phyloP scores from a whole-genome alignment of 2,329 filamentous ascomycete species.

The Cryphonectria japonica region DNA sequence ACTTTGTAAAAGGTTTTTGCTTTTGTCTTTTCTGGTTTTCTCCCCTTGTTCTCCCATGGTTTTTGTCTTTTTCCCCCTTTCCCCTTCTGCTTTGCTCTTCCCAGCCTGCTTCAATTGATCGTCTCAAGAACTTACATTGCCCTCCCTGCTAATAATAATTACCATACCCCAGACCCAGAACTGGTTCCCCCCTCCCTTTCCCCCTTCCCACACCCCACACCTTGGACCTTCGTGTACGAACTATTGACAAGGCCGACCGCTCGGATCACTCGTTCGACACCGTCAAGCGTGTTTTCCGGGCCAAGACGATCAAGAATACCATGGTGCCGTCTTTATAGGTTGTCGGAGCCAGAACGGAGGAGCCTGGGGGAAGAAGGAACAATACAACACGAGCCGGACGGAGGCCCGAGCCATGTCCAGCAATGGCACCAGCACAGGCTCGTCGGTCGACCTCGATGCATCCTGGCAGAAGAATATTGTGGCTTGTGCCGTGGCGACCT shows the following conservation, averaged over 20 bases:
- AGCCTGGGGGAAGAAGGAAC: conserved; percentile 1
- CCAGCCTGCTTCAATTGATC: not conserved
- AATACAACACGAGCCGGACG: conserved; percentile 6
- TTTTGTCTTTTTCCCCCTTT: not conserved
- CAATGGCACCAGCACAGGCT: conserved; percentile 20
- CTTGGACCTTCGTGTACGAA: not conserved
- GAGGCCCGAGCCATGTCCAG: conserved; percentile 22
- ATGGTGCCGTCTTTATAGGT: conserved; percentile 18
- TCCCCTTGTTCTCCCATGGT: conserved; percentile 3
- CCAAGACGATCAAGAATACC: conserved; percentile 6
- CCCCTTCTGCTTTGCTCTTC: not conserved
- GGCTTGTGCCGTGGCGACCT: conserved; percentile 25
- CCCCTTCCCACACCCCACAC: not conserved
- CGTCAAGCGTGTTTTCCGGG: conserved; percentile 3
- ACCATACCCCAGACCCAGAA: not conserved
- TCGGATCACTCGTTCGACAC: not conserved
- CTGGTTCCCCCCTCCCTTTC: not conserved
- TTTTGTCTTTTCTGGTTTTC: not conserved
- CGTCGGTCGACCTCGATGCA: conserved; percentile 14
- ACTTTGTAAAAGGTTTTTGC: not conserved
- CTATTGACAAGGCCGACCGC: conserved; percentile 3
- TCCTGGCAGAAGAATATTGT: conserved; percentile 25
- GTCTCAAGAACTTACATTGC: not conserved
- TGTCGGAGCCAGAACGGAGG: conserved; percentile 6
- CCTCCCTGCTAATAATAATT: conserved; percentile 3